These are phyloP conservation scores for Cocos nucifera DNA, from an alignment of 176 grass and related monocot genomes.

Conservation along the genomic window DNA sequence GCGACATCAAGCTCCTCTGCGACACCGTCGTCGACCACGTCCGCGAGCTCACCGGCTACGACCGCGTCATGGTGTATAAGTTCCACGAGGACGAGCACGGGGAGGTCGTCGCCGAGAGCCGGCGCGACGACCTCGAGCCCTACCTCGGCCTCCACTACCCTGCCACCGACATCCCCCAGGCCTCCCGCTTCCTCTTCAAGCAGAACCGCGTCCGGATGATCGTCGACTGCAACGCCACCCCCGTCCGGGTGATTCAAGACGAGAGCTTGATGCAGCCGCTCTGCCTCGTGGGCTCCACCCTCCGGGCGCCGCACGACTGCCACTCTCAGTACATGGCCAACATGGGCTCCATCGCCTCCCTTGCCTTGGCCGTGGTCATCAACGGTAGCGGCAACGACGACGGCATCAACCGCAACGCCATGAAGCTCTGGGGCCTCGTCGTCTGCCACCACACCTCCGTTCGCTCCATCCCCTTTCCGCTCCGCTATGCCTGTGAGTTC, in stretches of 20 bases:
- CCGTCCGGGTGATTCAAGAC: conserved; percentile 81
- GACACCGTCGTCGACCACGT: conserved; percentile 76
- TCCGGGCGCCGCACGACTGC: conserved; percentile 72
- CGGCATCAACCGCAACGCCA: conserved; percentile 12
- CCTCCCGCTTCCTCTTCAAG: conserved; percentile 91
- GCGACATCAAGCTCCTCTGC: conserved; percentile 73
- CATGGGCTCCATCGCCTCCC: conserved; percentile 93
- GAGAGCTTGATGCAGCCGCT: conserved; percentile 51
- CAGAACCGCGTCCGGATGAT: conserved; percentile 98
- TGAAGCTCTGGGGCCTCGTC: conserved; percentile 95
- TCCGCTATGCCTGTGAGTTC: conserved; percentile 93
- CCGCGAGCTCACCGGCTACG: conserved; percentile 80
- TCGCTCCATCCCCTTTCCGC: conserved; percentile 74
- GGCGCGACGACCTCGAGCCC: conserved; percentile 65
- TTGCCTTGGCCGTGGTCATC: conserved; percentile 87
- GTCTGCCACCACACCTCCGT: conserved; percentile 95
- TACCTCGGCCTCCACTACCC: conserved; percentile 95
- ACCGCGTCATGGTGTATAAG: conserved; percentile 97
- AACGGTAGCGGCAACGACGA: conserved; percentile 54
- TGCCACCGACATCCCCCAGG: conserved; percentile 92
- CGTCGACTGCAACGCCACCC: conserved; percentile 53
- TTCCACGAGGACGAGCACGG: conserved; percentile 98
- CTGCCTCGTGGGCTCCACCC: conserved; percentile 89
- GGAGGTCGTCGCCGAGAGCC: conserved; percentile 77
- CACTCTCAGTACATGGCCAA: conserved; percentile 96